Percentiles rank a stretch among this genome's conserved stretches.
phyloP scores from a whole-genome alignment of 1,139 yeast species.

The Suhomyces yuchorum region DNA sequence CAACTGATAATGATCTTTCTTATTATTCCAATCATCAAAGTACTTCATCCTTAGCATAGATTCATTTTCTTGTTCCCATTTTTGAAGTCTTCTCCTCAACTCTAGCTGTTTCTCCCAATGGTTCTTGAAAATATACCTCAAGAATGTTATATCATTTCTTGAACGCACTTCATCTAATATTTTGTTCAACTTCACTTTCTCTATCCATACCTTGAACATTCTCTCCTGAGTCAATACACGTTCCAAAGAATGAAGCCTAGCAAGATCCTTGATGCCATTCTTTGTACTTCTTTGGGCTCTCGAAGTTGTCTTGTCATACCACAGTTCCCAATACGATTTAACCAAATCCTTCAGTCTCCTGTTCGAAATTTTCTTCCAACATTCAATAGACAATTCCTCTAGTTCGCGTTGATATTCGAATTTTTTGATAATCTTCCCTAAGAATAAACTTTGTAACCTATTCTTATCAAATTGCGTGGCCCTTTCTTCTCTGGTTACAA shows the following conservation, averaged over 20 bases:
- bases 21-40: conserved; percentile 22
- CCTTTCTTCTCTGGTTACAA: not conserved
- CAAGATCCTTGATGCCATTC: conserved; percentile 6
- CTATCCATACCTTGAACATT: conserved; percentile 22
- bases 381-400: not conserved
- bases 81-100: conserved; percentile 8
- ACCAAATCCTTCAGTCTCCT: not conserved
- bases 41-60: conserved; percentile 6
- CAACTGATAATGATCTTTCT: not conserved
- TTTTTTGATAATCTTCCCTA: not conserved
- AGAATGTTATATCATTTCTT: conserved; percentile 12
- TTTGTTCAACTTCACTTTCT: conserved; percentile 9
- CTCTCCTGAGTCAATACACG: conserved; percentile 15
- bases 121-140: conserved; percentile 18
- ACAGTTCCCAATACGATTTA: conserved; percentile 3
- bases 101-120: conserved; percentile 20
- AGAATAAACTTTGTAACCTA: not conserved
- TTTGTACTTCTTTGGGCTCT: not conserved
- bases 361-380: not conserved
- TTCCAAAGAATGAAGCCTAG: conserved; percentile 13
- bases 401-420: not conserved
- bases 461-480: not conserved
- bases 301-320: conserved; percentile 3
- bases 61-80: conserved; percentile 4
- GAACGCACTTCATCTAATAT: conserved; percentile 12